Evolutionary conservation across 2,329 filamentous ascomycete genomes (phyloP), one percentile per base, ranked within the genome.

Genomic region (Pseudocercospora fuligena): DNA sequence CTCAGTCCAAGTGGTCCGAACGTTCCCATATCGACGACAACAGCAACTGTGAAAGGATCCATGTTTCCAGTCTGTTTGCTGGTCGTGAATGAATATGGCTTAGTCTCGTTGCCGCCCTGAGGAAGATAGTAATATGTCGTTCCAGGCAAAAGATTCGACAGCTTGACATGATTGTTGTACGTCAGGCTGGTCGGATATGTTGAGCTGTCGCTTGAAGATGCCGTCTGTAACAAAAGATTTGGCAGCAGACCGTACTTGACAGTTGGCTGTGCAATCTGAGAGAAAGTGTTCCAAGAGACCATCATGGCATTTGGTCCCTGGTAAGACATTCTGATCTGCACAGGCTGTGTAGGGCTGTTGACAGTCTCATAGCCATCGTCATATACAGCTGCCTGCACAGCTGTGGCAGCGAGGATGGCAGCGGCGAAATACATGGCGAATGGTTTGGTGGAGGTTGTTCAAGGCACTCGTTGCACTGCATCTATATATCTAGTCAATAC

Each of bases 11-110:
- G 54, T 40, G 54, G 62, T 51, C 67, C 67, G 25, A 74, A 64
- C 5, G 63, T 70, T 14, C 72, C 72, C 21, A 88, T 74, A 69
- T 88, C 86, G 61, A 86, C 84, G 7, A 87, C 81, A 3, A 83
- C 82, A 60, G 82, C 82, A 66, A 86, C 79, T 33, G 78, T 80
- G 73, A 88, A 89, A 0, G 86, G 79, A 0, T 83, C 85, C 60
- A 77, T 81, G 76, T 89, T 86, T 16, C 87, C 69, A 5, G 64
- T 63, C 5, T 19, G 29, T 7, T 60, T 59, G 27, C 62, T 36
- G 1, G 69, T 71, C 36, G 16, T 60, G 59, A 66, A 66, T 6
- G 66, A 63, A 56, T 49, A 59, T 5, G 47, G 29, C 14, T 60
- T 40, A 2, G 65, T 69, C 11, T 47, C 56, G 25, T 66, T 70